Evolutionary conservation across 805 yeast genomes (phyloP), one percentile per base, ranked within the genome.

Genomic region (Nadsonia fulvescens): DNA sequence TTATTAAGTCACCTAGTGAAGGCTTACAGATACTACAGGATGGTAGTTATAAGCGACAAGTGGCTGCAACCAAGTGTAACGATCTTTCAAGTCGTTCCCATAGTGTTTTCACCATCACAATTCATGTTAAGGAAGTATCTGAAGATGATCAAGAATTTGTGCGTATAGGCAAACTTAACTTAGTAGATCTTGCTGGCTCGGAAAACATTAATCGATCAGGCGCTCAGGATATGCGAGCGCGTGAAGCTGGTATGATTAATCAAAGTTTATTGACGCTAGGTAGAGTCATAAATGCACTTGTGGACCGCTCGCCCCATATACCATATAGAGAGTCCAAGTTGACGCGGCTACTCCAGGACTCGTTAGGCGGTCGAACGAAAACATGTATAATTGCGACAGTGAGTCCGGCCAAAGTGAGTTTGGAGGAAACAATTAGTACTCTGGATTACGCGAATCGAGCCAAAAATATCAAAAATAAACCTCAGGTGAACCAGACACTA

Each of bases 111-210:
- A 70, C 89, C 3, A 59, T 75, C 10, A 64, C 66, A 4, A 60
- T 64, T 4, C 62, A 59, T 33, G 57, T 74, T 36, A 66, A 63
- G 28, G 53, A 69, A 35, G 50, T 57, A 20, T 71, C 81, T 5
- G 42, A 54, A 2, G 59, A 63, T 3, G 63, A 64, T 4, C 65
- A 63, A 38, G 70, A 66, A 32, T 36, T 53, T 16, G 57, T 62
- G 32, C 15, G 25, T 17, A 27, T 32, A 14, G 33, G 37, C 8
- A 79, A 78, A 41, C 61, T 79, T 44, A 79, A 82, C 43, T 53
- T 82, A 12, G 96, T 86, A 5, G 96, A 86, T 53, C 58, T 86
- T 36, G 98, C 96, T 0, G 96, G 98, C 1, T 77, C 93, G 4
- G 98, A 86, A 46, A 83, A 83, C 44, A 73, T 86, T 28, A 65